Evolutionary conservation across 805 yeast genomes (phyloP).

Genomic region (Saccharomycopsis guyanensis): DNA sequence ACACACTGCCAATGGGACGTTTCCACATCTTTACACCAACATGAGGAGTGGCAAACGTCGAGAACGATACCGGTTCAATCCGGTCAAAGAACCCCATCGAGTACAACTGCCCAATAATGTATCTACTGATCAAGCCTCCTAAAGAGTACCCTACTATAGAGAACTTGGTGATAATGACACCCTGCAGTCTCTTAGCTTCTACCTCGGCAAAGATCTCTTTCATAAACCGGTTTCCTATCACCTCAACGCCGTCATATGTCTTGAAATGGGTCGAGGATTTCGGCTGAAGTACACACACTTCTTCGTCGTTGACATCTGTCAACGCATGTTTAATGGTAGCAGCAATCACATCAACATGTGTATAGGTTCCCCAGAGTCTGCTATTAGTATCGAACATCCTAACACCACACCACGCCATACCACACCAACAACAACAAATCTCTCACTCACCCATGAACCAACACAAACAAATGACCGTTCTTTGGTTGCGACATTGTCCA

Average conservation of each 20-base stretch:
- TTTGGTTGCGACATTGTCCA: not conserved
- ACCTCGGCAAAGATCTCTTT: conserved; percentile 50
- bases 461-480: conserved; percentile 53
- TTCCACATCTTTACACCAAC: conserved; percentile 50
- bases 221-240: conserved; percentile 63
- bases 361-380: conserved; percentile 58
- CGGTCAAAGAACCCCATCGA: conserved; percentile 46
- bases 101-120: conserved; percentile 65
- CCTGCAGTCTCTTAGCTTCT: conserved; percentile 22
- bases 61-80: conserved; percentile 53
- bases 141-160: conserved; percentile 83
- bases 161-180: conserved; percentile 40
- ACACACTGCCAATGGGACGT: conserved; percentile 22
- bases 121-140: conserved; percentile 81
- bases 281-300: conserved; percentile 41
- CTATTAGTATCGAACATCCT: too few relatives aligned
- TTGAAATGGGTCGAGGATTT: conserved; percentile 58
- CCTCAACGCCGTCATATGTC: conserved; percentile 80
- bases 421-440: conserved; percentile 7
- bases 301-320: conserved; percentile 34
- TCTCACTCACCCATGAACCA: conserved; percentile 69
- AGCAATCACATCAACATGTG: conserved; percentile 45
- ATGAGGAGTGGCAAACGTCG: conserved; percentile 78
- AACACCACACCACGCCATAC: conserved; percentile 1
- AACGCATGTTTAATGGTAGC: conserved; percentile 33